These are phyloP conservation scores for Trifolium repens DNA, from an alignment of 306 rosid genomes.

Conservation along the genomic window DNA sequence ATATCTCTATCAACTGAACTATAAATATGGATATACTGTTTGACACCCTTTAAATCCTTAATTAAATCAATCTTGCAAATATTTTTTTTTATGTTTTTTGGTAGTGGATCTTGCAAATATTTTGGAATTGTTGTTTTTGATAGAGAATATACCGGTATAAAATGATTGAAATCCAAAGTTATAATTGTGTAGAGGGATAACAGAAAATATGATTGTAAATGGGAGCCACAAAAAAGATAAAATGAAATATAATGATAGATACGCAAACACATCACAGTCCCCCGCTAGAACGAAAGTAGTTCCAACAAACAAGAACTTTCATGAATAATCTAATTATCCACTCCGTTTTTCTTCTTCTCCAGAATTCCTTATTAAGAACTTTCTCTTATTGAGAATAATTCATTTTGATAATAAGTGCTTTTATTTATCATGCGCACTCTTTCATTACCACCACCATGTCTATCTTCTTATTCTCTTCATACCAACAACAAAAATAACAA, in stretches of 20 bases:
- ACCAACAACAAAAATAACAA: neutral
- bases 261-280: neutral
- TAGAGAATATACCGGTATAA: neutral
- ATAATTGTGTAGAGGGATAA: neutral
- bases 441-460: slow-evolving; percentile 62
- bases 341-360: neutral
- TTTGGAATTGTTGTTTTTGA: neutral
- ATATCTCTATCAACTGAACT: too few species aligned
- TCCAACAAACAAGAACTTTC: neutral
- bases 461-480: slow-evolving; percentile 45
- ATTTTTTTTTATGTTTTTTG: too few species aligned
- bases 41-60: too few species aligned
- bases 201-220: slow-evolving; percentile 22
- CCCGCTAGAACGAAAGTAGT: neutral
- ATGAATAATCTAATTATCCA: neutral
- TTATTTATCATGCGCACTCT: slow-evolving; percentile 67
- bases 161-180: neutral
- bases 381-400: too few species aligned
- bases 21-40: too few species aligned
- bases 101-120: too few species aligned
- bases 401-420: neutral
- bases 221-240: slow-evolving; percentile 36
- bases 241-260: neutral
- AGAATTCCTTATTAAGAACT: too few species aligned
- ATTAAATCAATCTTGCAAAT: too few species aligned